Base-by-base conservation (phyloP, 1,284 basidiomycete species). In the Cryptococcus jaspeensis region DNA sequence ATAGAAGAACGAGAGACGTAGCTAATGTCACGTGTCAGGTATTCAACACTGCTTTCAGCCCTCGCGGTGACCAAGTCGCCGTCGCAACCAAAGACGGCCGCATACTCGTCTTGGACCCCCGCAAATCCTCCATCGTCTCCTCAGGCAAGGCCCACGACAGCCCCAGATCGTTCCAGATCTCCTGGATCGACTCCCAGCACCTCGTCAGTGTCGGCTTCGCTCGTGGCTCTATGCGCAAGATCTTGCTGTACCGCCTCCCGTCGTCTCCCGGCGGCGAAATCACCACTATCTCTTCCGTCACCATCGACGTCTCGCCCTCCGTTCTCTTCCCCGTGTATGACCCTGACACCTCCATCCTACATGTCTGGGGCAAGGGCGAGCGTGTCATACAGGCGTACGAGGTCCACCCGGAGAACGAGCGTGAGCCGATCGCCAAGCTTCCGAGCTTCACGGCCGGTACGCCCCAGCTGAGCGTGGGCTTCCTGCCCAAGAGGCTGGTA, bases 281-380 rank as follows among this genome's bases (percentile, higher is more conserved):
- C 18, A 53, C 60, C 7, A 68, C 61, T 3, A 45, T 76, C 13
- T 67, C 67, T 3, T 67, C 67, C 4, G 43, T 72, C 0, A 61
- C 65, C 1, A 72, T 82, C 32, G 80, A 81, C 58, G 72, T 79
- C 12, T 80, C 79, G 2, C 80, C 80, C 1, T 73, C 79, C 0
- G 74, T 80, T 0, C 67, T 81, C 8, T 80, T 80, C 67, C 79
- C 80, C 0, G 66, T 67, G 41, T 79, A 71, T 58, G 81, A 82
- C 60, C 60, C 72, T 23, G 80, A 81, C 62, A 81, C 80, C 1
- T 58, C 60, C 6, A 78, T 82, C 37, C 67, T 80, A 15, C 76
- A 75, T 51, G 66, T 78, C 5, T 81, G 79, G 74, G 74, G 78
- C 32, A 78, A 80, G 60, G 80, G 80, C 22, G 80, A 80, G 54